Base-by-base conservation (phyloP, 352 stramenopile species). In the Phytophthora europaea region DNA sequence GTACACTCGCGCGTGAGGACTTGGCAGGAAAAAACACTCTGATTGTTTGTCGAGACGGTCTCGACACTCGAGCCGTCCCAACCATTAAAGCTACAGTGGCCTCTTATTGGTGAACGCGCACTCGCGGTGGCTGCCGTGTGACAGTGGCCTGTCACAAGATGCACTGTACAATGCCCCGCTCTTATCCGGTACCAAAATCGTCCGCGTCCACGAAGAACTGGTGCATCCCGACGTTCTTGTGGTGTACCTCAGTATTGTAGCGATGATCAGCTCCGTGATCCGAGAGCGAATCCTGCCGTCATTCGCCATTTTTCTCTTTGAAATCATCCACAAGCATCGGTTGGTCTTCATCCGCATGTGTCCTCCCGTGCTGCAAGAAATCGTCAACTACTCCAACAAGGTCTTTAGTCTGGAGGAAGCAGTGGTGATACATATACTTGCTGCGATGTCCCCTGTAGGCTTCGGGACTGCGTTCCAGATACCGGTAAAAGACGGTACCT, bases 181-280 rank as follows among this genome's bases (percentile, higher is more conserved):
- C 4, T 52, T 82, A 3, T 22, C 53, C 0, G 9, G 61, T 18
- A 33, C 53, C 2, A 51, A 73, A 7, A 16, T 45, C 2, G 28
- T 73, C 23, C 69, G 61, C 15, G 57, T 79, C 31, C 47, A 81
- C 38, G 26, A 36, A 8, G 52, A 65, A 16, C 66, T 84, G 18
- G 48, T 43, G 15, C 67, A 69, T 16, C 69, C 76, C 0, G 79
- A 83, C 43, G 20, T 85, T 13, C 20, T 85, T 2, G 75, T 67
- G 0, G 16, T 83, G 12, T 83, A 74, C 22, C n/a, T 83, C 28
- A 72, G 62, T 12, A 13, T 60, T 0, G 47, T 67, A 5, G 38
- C 56, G 3, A 18, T 80, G 3, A 55, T 81, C 2, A 67, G 73
- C 6, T 47, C 48, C n/a, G 5, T 73, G 3, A 61, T 45, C 0